phyloP scores from a whole-genome alignment of 805 yeast species.

The Nematodospora valgi region DNA sequence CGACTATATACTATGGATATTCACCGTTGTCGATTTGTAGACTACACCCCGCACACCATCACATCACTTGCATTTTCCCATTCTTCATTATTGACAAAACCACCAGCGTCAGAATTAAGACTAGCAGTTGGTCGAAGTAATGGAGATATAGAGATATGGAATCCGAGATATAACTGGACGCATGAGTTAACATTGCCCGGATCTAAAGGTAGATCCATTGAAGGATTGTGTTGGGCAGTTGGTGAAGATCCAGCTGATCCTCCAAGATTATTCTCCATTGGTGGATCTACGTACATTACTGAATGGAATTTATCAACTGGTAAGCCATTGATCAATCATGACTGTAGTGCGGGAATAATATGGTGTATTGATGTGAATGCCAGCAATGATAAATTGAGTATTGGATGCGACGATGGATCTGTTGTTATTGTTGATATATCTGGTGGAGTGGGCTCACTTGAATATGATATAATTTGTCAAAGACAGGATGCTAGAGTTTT shows the following conservation, averaged over 20 bases:
- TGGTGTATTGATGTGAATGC: slow-evolving; percentile 81
- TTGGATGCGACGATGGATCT: slow-evolving; percentile 94
- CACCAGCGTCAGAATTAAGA: slow-evolving; percentile 53
- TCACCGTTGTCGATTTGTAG: slow-evolving; percentile 91
- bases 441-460: slow-evolving; percentile 82
- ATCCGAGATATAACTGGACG: slow-evolving; percentile 77
- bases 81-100: slow-evolving; percentile 35
- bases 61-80: slow-evolving; percentile 80
- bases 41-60: slow-evolving; percentile 78
- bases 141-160: slow-evolving; percentile 96
- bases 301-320: slow-evolving; percentile 88
- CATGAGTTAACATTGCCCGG: slow-evolving; percentile 74
- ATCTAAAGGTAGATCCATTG: slow-evolving; percentile 79
- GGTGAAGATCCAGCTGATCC: slow-evolving; percentile 49
- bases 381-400: slow-evolving; percentile 63
- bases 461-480: slow-evolving; percentile 70
- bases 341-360: slow-evolving; percentile 88
- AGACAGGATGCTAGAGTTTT: slow-evolving; percentile 82
- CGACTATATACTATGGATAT: slow-evolving; percentile 50
- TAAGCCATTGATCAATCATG: slow-evolving; percentile 68
- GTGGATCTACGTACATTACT: slow-evolving; percentile 86
- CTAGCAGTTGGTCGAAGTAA: slow-evolving; percentile 90
- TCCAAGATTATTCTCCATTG: slow-evolving; percentile 83
- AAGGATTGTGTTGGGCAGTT: slow-evolving; percentile 80
- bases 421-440: slow-evolving; percentile 81